phyloP scores from a whole-genome alignment of 2,329 filamentous ascomycete genomes.

The Sporothrix dimorphospora region DNA sequence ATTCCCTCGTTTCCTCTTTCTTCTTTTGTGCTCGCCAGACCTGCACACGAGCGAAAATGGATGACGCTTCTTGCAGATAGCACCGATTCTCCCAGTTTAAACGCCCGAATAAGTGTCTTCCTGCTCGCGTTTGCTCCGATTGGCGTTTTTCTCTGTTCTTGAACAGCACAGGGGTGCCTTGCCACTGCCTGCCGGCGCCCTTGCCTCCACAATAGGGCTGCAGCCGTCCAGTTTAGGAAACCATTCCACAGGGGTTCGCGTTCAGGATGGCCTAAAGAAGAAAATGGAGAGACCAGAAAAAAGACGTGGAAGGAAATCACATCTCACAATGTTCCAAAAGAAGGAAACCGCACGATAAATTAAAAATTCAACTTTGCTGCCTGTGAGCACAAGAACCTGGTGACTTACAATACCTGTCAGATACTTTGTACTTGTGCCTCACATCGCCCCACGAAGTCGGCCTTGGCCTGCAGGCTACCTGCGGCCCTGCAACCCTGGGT shows the following conservation, averaged over 20 bases:
- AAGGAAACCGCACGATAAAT: not conserved
- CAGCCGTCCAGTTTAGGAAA: slow-evolving; percentile 12
- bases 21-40: not conserved
- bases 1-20: not conserved
- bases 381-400: no score
- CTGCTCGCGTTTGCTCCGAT: not conserved
- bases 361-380: no score
- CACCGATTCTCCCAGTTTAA: not conserved
- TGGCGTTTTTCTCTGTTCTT: not conserved
- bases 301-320: no score
- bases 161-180: slow-evolving; percentile 2
- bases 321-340: not conserved
- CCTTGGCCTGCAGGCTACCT: not conserved
- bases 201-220: slow-evolving; percentile 20
- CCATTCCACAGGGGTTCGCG: not conserved
- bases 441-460: not conserved
- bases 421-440: not conserved
- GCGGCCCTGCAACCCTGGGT: not conserved
- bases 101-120: not conserved
- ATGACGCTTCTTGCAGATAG: not conserved
- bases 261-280: not conserved
- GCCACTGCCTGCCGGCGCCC: no score
- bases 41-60: not conserved
- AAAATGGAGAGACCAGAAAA: no score
- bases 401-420: no score